Evolutionary conservation across 1,139 yeast species (phyloP).

Genomic region (Candida sojae): DNA sequence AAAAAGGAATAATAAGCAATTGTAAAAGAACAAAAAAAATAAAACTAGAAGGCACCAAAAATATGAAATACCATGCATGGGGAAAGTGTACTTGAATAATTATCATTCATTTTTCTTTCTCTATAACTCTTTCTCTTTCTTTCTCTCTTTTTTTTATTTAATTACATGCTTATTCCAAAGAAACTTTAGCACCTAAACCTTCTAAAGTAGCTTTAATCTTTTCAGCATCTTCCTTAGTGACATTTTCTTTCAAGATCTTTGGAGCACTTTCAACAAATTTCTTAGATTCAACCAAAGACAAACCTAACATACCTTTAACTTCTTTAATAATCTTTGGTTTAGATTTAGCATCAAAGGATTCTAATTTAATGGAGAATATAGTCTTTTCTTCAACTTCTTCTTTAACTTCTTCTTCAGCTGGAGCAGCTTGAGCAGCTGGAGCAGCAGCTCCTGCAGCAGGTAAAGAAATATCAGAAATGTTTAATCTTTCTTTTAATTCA

Average conservation of each 20-base stretch:
- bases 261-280: constrained; percentile 98
- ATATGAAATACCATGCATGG: constrained; percentile 6
- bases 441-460: constrained; percentile 76
- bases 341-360: constrained; percentile 89
- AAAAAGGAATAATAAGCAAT: constrained; percentile 11
- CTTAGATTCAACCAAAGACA: constrained; percentile 94
- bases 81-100: not conserved
- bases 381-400: constrained; percentile 91
- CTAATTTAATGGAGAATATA: constrained; percentile 87
- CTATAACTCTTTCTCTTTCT: no score
- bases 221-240: constrained; percentile 87
- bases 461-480: constrained; percentile 90
- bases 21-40: constrained; percentile 1
- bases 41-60: not conserved
- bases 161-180: constrained; percentile 62
- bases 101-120: not conserved
- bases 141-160: not conserved
- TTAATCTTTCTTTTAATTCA: constrained; percentile 82
- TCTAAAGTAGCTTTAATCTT: constrained; percentile 91
- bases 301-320: constrained; percentile 87
- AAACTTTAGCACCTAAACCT: constrained; percentile 91
- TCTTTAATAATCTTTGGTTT: constrained; percentile 98
- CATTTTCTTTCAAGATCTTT: constrained; percentile 82
- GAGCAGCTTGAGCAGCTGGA: constrained; percentile 56
- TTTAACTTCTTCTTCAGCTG: constrained; percentile 70